A percentile compares a stretch with the other conserved stretches of the same genome.
These are phyloP conservation scores for Dactylonectria estremocensis DNA, from an alignment of 2,329 filamentous ascomycete genomes.

Conservation along the genomic window DNA sequence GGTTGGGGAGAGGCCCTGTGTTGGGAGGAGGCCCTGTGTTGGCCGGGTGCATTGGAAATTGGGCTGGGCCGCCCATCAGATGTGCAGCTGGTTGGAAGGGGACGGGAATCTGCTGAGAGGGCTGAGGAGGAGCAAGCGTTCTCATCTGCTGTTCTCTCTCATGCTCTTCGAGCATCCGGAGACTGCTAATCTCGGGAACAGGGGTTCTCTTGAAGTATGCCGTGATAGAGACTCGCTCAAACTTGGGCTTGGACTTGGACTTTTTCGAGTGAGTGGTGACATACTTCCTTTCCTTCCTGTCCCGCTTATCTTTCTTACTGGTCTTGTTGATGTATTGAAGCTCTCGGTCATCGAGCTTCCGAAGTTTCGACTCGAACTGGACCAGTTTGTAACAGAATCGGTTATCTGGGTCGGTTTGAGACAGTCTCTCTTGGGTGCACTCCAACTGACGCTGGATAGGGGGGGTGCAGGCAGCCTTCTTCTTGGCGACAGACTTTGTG, in stretches of 20 bases:
- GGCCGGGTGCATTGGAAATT: neutral
- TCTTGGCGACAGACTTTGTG: slow-evolving; percentile 54
- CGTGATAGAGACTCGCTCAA: slow-evolving; percentile 59
- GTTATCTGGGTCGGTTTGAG: slow-evolving; percentile 53
- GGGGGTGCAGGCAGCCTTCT: slow-evolving; percentile 55
- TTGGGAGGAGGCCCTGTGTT: neutral
- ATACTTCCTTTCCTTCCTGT: slow-evolving; percentile 41
- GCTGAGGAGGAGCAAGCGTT: slow-evolving; percentile 11
- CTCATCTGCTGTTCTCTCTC: slow-evolving; percentile 31
- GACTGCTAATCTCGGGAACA: slow-evolving; percentile 49
- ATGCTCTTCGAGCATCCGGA: slow-evolving; percentile 47
- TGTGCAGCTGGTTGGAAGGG: neutral
- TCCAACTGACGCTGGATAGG: slow-evolving; percentile 62
- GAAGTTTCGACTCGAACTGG: slow-evolving; percentile 61
- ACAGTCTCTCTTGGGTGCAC: slow-evolving; percentile 53
- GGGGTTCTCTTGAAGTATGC: slow-evolving; percentile 63
- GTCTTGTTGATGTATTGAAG: slow-evolving; percentile 33
- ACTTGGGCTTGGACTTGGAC: slow-evolving; percentile 49
- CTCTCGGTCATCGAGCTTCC: slow-evolving; percentile 42
- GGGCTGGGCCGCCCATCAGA: too few species aligned
- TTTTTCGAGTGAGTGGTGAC: slow-evolving; percentile 32
- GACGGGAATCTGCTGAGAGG: neutral
- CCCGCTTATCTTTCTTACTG: slow-evolving; percentile 36
- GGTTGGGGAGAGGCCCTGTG: neutral
- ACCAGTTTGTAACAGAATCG: slow-evolving; percentile 59